These are phyloP conservation scores for Globisporangium nunn DNA, from an alignment of 352 stramenopile genomes.

Conservation along the genomic window DNA sequence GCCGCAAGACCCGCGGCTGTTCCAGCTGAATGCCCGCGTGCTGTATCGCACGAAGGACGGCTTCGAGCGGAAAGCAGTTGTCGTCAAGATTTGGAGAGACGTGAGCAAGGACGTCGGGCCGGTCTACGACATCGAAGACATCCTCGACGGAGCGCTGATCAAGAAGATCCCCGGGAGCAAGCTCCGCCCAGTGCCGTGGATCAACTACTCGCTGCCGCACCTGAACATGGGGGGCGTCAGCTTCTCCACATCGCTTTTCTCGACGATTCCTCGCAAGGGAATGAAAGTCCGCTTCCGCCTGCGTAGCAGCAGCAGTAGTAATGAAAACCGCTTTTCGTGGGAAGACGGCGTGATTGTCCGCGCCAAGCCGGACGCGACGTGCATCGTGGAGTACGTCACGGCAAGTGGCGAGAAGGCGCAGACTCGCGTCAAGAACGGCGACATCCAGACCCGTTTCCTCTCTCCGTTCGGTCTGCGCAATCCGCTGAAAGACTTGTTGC, in stretches of 20 bases:
- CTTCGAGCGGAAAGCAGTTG: slow-evolving; percentile 39
- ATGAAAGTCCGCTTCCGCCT: slow-evolving; percentile 48
- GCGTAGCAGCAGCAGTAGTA: slow-evolving; percentile 15
- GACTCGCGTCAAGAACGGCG: slow-evolving; percentile 34
- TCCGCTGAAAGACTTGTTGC: slow-evolving; percentile 19
- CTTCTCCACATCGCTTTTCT: slow-evolving; percentile 13
- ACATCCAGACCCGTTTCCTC: slow-evolving; percentile 38
- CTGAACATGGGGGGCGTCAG: slow-evolving; percentile 17
- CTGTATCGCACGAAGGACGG: slow-evolving; percentile 47
- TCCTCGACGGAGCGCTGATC: slow-evolving; percentile 33
- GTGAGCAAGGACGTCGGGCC: slow-evolving; percentile 4
- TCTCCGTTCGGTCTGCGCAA: slow-evolving; percentile 19
- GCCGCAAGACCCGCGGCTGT: slow-evolving; percentile 12
- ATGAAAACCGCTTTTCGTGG: slow-evolving; percentile 17
- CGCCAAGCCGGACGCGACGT: slow-evolving; percentile 35
- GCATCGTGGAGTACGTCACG: slow-evolving; percentile 33
- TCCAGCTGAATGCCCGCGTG: slow-evolving; percentile 42
- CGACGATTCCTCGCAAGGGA: slow-evolving; percentile 27
- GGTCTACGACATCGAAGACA: slow-evolving; percentile 34
- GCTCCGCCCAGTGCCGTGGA: slow-evolving; percentile 40
- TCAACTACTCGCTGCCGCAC: slow-evolving; percentile 33
- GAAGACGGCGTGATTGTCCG: slow-evolving; percentile 42
- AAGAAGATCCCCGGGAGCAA: slow-evolving; percentile 31
- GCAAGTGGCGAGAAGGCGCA: slow-evolving; percentile 28
- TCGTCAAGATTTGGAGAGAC: slow-evolving; percentile 41